These are phyloP conservation scores for Syzygium grande DNA, from an alignment of 345 rosid species.

Conservation along the genomic window DNA sequence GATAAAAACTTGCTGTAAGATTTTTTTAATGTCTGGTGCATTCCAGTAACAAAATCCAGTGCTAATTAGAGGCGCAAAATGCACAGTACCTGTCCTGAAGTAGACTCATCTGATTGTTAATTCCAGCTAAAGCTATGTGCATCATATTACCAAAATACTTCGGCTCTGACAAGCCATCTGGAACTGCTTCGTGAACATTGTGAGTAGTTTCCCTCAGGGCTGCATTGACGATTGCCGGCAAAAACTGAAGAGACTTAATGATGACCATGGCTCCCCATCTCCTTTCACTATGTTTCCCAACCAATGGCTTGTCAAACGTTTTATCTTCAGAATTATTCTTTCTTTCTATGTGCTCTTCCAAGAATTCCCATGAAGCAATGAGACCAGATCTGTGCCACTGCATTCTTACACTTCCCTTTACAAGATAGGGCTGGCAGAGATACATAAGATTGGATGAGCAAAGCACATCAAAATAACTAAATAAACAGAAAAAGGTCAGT, in stretches of 20 bases:
- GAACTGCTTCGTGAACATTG: constrained; percentile 30
- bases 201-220: constrained; percentile 74
- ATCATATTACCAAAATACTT: constrained; percentile 78
- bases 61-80: background rate
- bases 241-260: constrained; percentile 84
- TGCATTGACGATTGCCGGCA: constrained; percentile 63
- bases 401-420: constrained; percentile 96
- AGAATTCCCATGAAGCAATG: constrained; percentile 98
- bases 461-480: background rate
- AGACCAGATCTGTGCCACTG: constrained; percentile 99
- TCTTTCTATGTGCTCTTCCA: constrained; percentile 82
- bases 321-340: constrained; percentile 54
- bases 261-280: constrained; percentile 99
- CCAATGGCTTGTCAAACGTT: constrained; percentile 30
- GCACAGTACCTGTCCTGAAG: constrained; percentile 88
- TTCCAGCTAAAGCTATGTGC: constrained; percentile 93
- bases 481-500: constrained; percentile 3
- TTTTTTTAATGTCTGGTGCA: background rate
- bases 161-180: constrained; percentile 31
- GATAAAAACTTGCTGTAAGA: background rate
- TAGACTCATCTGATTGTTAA: constrained; percentile 96
- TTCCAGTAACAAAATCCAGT: background rate
- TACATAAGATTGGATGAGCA: constrained; percentile 11
- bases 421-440: constrained; percentile 79
- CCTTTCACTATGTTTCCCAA: constrained; percentile 67